Percentiles rank a stretch among this genome's conserved stretches.
Conservation (phyloP, 2,329 filamentous ascomycete species). For the Metarhizium sp. region DNA sequence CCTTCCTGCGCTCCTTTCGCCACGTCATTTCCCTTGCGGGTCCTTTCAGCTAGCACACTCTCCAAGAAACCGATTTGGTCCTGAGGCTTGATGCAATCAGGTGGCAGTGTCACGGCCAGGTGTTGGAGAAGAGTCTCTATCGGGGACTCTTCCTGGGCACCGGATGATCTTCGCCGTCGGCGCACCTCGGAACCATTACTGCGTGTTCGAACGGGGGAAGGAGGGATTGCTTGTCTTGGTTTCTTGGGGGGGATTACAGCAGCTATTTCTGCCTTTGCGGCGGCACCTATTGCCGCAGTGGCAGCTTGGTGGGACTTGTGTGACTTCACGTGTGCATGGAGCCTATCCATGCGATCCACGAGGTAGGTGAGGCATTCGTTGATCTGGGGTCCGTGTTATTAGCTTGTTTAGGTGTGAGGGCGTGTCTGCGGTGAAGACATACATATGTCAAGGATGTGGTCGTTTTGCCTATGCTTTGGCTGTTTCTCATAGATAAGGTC, state of each 20-base stretch:
- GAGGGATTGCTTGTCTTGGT: constrained; percentile 15
- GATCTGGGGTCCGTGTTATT: constrained; percentile 26
- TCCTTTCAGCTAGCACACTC: constrained; percentile 29
- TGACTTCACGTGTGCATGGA: constrained; percentile 32
- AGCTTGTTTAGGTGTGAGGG: background rate
- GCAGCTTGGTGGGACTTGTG: constrained; percentile 37
- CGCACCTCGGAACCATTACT: constrained; percentile 13
- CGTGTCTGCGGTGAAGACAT: constrained; percentile 12
- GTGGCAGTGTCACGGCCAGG: constrained; percentile 34
- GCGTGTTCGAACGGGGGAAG: constrained; percentile 25
- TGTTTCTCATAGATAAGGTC: constrained; percentile 32
- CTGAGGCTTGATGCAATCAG: background rate
- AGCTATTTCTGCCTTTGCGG: constrained; percentile 35
- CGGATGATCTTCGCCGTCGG: constrained; percentile 26
- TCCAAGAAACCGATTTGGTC: constrained; percentile 22
- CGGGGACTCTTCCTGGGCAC: constrained; percentile 27
- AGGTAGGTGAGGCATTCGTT: constrained; percentile 43
- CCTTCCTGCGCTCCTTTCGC: constrained; percentile 36
- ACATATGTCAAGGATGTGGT: constrained; percentile 42
- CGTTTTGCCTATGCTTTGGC: constrained; percentile 34
- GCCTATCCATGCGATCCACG: constrained; percentile 33
- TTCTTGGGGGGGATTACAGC: constrained; percentile 13
- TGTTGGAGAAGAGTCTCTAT: constrained; percentile 38
- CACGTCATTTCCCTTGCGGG: constrained; percentile 33
- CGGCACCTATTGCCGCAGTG: constrained; percentile 27